Evolutionary conservation across 164 flowering plant genomes (phyloP).

Genomic region (Protea cynaroides): DNA sequence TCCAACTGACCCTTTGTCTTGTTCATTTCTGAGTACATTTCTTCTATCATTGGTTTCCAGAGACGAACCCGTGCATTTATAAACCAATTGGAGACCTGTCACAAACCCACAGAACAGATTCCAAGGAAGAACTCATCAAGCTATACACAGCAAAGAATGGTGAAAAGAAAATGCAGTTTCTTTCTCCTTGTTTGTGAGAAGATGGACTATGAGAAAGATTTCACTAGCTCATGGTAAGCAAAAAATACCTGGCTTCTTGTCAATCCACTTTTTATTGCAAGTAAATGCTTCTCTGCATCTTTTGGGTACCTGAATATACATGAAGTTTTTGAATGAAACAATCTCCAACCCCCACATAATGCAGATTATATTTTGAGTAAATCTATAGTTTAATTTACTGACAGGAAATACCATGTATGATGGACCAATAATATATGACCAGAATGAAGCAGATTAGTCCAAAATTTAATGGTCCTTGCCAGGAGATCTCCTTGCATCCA

Average conservation of each 20-base stretch:
- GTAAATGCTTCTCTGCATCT: constrained; percentile 92
- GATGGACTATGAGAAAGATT: neutral
- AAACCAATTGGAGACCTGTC: constrained; percentile 82
- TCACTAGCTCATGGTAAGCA: neutral
- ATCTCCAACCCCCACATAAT: neutral
- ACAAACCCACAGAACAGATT: neutral
- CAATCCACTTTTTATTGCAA: constrained; percentile 83
- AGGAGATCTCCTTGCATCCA: no score
- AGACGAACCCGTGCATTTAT: constrained; percentile 85
- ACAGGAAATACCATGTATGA: no score
- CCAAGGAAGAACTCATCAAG: neutral
- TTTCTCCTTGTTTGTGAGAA: neutral
- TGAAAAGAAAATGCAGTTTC: neutral
- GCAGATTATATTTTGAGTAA: no score
- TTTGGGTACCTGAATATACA: constrained; percentile 77
- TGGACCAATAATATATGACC: no score
- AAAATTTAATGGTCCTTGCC: no score
- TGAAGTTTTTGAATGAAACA: neutral
- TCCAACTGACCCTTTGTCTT: constrained; percentile 20
- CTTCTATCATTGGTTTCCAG: constrained; percentile 87
- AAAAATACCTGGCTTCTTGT: constrained; percentile 88
- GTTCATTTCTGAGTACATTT: constrained; percentile 62
- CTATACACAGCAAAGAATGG: neutral
- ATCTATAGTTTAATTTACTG: no score
- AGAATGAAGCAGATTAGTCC: no score